Conservation (phyloP, 345 rosid species). For the Citrus sp. region DNA sequence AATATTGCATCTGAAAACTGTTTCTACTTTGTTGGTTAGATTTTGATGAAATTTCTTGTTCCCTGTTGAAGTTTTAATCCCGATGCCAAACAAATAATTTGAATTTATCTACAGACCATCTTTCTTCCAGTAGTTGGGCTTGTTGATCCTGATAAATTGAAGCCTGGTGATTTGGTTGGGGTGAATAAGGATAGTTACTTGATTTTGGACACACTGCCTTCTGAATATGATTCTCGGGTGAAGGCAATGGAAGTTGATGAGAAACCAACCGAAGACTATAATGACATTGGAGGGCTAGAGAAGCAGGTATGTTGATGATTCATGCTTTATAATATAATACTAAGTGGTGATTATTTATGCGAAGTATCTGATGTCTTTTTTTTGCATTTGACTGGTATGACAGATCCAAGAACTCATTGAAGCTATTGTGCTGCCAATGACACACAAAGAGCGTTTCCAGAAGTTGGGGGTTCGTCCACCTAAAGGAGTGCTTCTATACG, state of each 20-base stretch:
- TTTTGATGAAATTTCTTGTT: background rate
- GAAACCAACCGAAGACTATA: slow-evolving; percentile 97
- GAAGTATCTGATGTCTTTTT: background rate
- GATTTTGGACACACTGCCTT: slow-evolving; percentile 91
- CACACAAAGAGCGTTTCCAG: slow-evolving; percentile 90
- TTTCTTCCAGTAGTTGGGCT: slow-evolving; percentile 97
- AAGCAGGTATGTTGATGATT: slow-evolving; percentile 57
- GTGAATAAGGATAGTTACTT: slow-evolving; percentile 97
- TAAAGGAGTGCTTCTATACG: slow-evolving; percentile 94
- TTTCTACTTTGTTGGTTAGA: background rate
- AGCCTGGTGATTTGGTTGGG: slow-evolving; percentile 98
- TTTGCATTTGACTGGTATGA: background rate
- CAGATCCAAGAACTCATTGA: slow-evolving; percentile 99
- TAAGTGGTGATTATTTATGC: background rate
- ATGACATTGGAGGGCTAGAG: slow-evolving; percentile 97
- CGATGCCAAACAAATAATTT: background rate
- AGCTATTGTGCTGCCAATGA: slow-evolving; percentile 99
- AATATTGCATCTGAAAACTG: background rate
- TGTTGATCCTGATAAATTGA: slow-evolving; percentile 93
- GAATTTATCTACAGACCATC: slow-evolving; percentile 58
- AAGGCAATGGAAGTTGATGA: slow-evolving; percentile 99
- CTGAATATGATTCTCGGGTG: slow-evolving; percentile 95
- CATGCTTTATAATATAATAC: background rate
- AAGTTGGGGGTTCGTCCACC: slow-evolving; percentile 97
- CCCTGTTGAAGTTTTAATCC: background rate